Base-by-base conservation (phyloP, 2,329 filamentous ascomycete species). In the Exophiala dermatitidis region DNA sequence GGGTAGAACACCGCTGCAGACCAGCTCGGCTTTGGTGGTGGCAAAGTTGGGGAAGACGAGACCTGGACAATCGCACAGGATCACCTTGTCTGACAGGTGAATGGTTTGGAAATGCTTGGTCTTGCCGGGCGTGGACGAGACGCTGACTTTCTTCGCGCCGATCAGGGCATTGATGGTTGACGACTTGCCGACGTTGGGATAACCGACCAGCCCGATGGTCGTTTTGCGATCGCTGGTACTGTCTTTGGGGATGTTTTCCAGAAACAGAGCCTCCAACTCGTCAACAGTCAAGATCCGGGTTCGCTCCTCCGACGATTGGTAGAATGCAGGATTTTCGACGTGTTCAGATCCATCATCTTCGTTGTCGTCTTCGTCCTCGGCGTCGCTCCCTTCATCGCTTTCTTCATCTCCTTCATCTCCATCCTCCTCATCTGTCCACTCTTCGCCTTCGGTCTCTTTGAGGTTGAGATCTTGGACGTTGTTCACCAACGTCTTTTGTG, bases 91-190 rank as follows among this genome's bases (percentile, higher is more conserved):
- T 54, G 87, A 93, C 32, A 98, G 81, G 68, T 96, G 90, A 54
- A 98, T 93, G 1, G 93, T 98, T 71, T 98, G 93, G 75, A 98
- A 98, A 66, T 98, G 93, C 75, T 98, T 98, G 9, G 93, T 98
- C 75, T 98, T 98, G 68, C 93, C 93, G 3, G 93, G 93, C 1
- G 93, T 98, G 9, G 91, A 86, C 10, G 93, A 98, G 37, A 98
- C 94, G 0, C 91, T 97, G 4, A 98, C 93, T 74, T 97, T 98
- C 76, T 97, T 98, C 51, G 93, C 85, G 47, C 94, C 94, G 54
- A 97, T 90, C n/a, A 98, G 80, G 40, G 93, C 91, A 74, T 98
- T 98, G 78, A 98, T 98, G 10, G 93, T 98, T 46, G 90, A 96
- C 1, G 94, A 98, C 74, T 98, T 98, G 73, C 93, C 93, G 59